These are phyloP conservation scores for Leptomonas seymouri DNA, from an alignment of 208 protist genomes.

Conservation along the genomic window DNA sequence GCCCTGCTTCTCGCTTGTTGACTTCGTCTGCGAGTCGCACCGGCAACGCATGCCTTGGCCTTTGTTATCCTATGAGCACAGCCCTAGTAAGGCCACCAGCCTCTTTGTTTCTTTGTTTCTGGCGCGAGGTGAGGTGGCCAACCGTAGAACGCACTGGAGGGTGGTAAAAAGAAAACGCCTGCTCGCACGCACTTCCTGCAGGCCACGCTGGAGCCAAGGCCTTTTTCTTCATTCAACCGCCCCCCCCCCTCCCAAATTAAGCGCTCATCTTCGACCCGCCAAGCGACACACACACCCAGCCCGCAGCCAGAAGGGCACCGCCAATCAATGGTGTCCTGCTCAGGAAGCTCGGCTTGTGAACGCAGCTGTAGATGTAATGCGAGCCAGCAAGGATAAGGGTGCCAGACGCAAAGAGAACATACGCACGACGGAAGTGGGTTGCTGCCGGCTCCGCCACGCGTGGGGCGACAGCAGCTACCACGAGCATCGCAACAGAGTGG, in stretches of 20 bases:
- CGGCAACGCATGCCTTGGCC: too few relatives aligned
- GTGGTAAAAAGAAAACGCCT: too few relatives aligned
- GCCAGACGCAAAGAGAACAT: constrained; percentile 40
- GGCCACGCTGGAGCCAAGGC: not conserved
- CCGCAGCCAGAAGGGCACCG: constrained; percentile 36
- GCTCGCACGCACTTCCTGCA: too few relatives aligned
- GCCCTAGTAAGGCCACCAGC: too few relatives aligned
- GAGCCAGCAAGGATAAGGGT: constrained; percentile 33
- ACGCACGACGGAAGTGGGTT: constrained; percentile 37
- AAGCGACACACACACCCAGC: constrained; percentile 39
- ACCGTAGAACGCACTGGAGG: too few relatives aligned
- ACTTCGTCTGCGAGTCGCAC: too few relatives aligned
- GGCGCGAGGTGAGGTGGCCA: too few relatives aligned
- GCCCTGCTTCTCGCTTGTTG: too few relatives aligned
- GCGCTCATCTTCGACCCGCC: constrained; percentile 20
- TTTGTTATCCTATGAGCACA: too few relatives aligned
- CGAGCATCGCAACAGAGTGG: constrained; percentile 65
- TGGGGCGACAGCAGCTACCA: constrained; percentile 38
- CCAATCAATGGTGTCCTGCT: constrained; percentile 31
- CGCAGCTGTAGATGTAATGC: constrained; percentile 49
- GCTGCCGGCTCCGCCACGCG: constrained; percentile 25
- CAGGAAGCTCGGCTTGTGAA: constrained; percentile 50
- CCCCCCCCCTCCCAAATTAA: not conserved
- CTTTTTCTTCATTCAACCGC: not conserved
- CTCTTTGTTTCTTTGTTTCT: too few relatives aligned